These are phyloP conservation scores for Penicillium olsonii DNA, from an alignment of 2,329 filamentous ascomycete genomes.

Conservation along the genomic window DNA sequence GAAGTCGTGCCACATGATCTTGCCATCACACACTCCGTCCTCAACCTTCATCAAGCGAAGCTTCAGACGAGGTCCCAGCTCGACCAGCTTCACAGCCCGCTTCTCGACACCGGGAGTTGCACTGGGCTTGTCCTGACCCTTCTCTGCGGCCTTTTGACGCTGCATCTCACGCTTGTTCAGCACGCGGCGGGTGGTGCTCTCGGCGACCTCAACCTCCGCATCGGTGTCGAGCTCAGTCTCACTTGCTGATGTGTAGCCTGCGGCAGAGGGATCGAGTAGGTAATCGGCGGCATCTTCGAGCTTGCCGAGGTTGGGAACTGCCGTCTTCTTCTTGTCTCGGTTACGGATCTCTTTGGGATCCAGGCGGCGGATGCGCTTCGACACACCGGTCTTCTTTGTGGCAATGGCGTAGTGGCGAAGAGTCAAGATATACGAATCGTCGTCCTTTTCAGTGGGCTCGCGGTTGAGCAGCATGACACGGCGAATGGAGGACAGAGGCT, in stretches of 20 bases:
- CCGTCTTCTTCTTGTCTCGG: slow-evolving; percentile 64
- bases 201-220: slow-evolving; percentile 84
- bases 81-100: slow-evolving; percentile 85
- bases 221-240: slow-evolving; percentile 94
- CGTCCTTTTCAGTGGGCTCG: slow-evolving; percentile 54
- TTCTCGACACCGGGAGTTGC: slow-evolving; percentile 66
- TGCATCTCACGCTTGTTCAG: slow-evolving; percentile 54
- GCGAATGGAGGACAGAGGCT: slow-evolving; percentile 87
- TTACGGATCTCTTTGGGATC: slow-evolving; percentile 82
- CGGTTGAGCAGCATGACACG: slow-evolving; percentile 89
- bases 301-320: slow-evolving; percentile 83
- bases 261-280: slow-evolving; percentile 75
- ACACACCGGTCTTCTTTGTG: slow-evolving; percentile 80
- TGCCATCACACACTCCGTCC: slow-evolving; percentile 85
- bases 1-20: slow-evolving; percentile 97
- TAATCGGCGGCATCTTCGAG: slow-evolving; percentile 94
- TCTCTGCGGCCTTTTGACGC: slow-evolving; percentile 47
- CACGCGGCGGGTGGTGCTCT: slow-evolving; percentile 56
- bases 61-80: slow-evolving; percentile 87
- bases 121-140: slow-evolving; percentile 44
- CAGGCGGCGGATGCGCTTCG: slow-evolving; percentile 78
- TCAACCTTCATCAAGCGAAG: slow-evolving; percentile 93
- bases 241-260: slow-evolving; percentile 88
- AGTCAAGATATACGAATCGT: slow-evolving; percentile 77
- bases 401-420: slow-evolving; percentile 95